A percentile compares a stretch with the other conserved stretches of the same genome.
These are phyloP conservation scores for Fusarium austroafricanum DNA, from an alignment of 2,329 filamentous ascomycete species.

Conservation along the genomic window DNA sequence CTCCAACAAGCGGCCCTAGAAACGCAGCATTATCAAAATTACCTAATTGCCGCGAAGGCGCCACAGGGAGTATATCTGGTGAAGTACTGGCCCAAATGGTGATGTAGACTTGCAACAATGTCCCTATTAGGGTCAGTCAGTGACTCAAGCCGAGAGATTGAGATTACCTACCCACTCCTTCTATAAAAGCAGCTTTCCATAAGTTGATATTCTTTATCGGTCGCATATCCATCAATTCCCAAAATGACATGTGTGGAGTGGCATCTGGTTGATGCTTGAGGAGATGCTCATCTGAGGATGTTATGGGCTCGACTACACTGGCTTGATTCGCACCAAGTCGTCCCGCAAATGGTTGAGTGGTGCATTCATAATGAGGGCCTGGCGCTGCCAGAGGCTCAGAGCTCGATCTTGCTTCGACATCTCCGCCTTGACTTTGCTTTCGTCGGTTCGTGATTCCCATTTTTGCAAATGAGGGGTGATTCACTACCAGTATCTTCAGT, in stretches of 20 bases:
- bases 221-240: constrained; percentile 50
- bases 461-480: not conserved
- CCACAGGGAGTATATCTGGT: constrained; percentile 16
- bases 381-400: not conserved
- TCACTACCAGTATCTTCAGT: too few relatives aligned
- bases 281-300: constrained; percentile 17
- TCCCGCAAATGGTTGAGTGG: constrained; percentile 32
- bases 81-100: constrained; percentile 34
- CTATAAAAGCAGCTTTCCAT: constrained; percentile 56
- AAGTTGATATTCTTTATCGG: constrained; percentile 50
- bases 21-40: constrained; percentile 46
- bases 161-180: too few relatives aligned
- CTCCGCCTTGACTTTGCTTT: not conserved
- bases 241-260: constrained; percentile 53
- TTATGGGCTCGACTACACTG: not conserved
- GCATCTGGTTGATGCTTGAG: constrained; percentile 54
- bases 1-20: constrained; percentile 47
- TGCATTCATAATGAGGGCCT: constrained; percentile 16
- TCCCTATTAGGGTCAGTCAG: constrained; percentile 15
- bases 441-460: not conserved
- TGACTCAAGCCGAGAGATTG: too few relatives aligned
- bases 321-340: constrained; percentile 40
- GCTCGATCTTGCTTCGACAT: constrained; percentile 9
- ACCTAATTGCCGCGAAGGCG: constrained; percentile 29
- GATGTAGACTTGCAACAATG: constrained; percentile 39